Conservation (phyloP, 441 rosid genomes). For the Aquilaria agallochum region DNA sequence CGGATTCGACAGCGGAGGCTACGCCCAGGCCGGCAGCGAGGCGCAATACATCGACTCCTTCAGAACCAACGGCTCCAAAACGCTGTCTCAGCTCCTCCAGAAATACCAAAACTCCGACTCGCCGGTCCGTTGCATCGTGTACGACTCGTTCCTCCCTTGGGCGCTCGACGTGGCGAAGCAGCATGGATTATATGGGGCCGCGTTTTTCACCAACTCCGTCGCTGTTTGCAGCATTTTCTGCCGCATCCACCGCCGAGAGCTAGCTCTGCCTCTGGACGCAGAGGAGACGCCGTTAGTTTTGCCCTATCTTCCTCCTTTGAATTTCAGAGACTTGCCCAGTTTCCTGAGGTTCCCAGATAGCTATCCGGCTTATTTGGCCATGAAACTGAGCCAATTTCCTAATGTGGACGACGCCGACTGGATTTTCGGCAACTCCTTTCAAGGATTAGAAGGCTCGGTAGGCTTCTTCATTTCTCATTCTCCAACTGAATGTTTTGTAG, state of each 20-base stretch:
- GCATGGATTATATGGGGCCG: constrained; percentile 42
- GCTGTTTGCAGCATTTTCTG: constrained; percentile 40
- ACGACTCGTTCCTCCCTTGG: constrained; percentile 76
- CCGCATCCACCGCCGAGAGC: constrained; percentile 27
- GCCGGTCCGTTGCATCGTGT: constrained; percentile 49
- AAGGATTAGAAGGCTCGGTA: constrained; percentile 52
- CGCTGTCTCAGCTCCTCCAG: constrained; percentile 39
- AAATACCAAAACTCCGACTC: constrained; percentile 26
- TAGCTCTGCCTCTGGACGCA: constrained; percentile 36
- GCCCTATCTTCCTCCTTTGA: constrained; percentile 53
- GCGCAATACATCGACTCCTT: constrained; percentile 39
- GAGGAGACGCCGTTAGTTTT: constrained; percentile 25
- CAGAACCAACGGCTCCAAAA: constrained; percentile 36
- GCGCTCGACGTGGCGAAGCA: constrained; percentile 72
- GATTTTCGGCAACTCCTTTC: constrained; percentile 54
- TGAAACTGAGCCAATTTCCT: constrained; percentile 48
- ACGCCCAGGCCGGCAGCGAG: constrained; percentile 30
- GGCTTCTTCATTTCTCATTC: neutral
- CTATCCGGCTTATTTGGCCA: constrained; percentile 45
- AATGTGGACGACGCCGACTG: constrained; percentile 54
- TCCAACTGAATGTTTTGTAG: neutral
- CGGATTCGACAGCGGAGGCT: constrained; percentile 56
- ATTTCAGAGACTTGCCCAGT: constrained; percentile 45
- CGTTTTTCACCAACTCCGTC: constrained; percentile 67
- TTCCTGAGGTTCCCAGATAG: constrained; percentile 37